phyloP scores from a whole-genome alignment of 1,139 yeast species.

The Candida sp. region DNA sequence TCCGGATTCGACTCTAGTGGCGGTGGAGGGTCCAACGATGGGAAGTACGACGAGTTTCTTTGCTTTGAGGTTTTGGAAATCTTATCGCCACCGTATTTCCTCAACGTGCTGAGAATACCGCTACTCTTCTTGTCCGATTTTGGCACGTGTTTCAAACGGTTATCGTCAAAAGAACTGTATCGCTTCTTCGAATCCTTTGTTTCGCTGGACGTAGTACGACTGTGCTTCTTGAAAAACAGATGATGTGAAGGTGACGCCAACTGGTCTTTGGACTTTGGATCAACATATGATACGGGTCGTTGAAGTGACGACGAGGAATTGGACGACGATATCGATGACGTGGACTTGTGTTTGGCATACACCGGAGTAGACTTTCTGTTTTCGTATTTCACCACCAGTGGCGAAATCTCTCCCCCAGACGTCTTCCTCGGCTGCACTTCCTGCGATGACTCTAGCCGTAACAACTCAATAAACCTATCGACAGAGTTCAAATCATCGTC shows the following conservation, averaged over 20 bases:
- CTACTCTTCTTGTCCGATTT: conserved; percentile 26
- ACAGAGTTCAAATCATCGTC: conserved; percentile 54
- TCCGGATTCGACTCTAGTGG: conserved; percentile 11
- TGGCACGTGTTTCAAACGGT: conserved; percentile 4
- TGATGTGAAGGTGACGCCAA: conserved; percentile 36
- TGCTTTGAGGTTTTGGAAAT: conserved; percentile 26
- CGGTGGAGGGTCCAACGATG: conserved; percentile 11
- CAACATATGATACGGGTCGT: conserved; percentile 49
- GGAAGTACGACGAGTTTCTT: conserved; percentile 10
- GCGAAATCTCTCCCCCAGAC: conserved; percentile 7
- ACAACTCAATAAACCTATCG: conserved; percentile 53
- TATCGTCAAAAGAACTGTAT: conserved; percentile 7
- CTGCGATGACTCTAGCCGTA: conserved; percentile 26
- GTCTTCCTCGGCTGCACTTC: conserved; percentile 2
- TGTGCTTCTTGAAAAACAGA: conserved; percentile 62
- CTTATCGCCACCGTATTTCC: conserved; percentile 48
- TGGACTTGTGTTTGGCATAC: conserved; percentile 27
- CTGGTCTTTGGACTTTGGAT: conserved; percentile 50
- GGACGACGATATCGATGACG: conserved; percentile 27
- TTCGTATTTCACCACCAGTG: conserved; percentile 23
- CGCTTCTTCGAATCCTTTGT: conserved; percentile 6
- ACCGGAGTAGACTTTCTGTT: conserved; percentile 37
- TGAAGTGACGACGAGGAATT: conserved; percentile 17
- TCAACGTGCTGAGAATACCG: conserved; percentile 44
- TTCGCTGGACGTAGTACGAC: conserved; percentile 61